Conservation (phyloP, 768 basidiomycete species). For the Tephrocybe sp. region DNA sequence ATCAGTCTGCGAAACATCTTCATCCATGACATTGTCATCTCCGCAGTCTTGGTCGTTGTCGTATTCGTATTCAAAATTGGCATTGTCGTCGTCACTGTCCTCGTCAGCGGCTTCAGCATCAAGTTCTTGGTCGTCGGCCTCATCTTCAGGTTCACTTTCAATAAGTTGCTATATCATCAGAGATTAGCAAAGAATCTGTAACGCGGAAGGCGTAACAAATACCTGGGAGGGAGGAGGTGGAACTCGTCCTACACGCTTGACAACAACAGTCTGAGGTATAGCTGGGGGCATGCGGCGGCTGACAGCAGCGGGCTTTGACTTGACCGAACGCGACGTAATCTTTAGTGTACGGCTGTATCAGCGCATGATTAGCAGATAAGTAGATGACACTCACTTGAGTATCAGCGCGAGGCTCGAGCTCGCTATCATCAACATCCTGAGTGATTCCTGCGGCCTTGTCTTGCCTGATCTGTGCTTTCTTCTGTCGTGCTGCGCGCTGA, state of each 20-base stretch:
- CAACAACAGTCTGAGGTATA: not conserved
- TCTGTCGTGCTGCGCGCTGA: not conserved
- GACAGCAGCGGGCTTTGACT: not conserved
- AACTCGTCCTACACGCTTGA: not conserved
- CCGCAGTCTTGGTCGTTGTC: not conserved
- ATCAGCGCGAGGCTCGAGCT: not conserved
- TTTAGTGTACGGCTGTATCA: not conserved
- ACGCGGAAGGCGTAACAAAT: not conserved
- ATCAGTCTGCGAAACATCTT: too few species aligned
- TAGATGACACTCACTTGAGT: not conserved
- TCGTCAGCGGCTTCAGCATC: not conserved
- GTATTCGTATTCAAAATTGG: not conserved
- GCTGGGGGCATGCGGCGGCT: not conserved
- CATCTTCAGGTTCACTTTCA: not conserved
- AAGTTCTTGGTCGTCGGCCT: not conserved
- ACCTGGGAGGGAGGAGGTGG: not conserved
- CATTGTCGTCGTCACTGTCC: not conserved
- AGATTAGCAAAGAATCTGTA: not conserved
- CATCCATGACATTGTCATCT: not conserved
- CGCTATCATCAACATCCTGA: not conserved
- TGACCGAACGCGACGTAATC: conserved; percentile 1
- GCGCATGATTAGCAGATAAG: not conserved
- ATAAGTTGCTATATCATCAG: not conserved
- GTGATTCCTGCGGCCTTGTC: conserved; percentile 6
- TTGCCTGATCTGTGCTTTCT: not conserved